Percentiles rank a stretch among this genome's conserved stretches.
phyloP scores from a whole-genome alignment of 192 early-diverging fungal genomes.

The Coemansia reversa region DNA sequence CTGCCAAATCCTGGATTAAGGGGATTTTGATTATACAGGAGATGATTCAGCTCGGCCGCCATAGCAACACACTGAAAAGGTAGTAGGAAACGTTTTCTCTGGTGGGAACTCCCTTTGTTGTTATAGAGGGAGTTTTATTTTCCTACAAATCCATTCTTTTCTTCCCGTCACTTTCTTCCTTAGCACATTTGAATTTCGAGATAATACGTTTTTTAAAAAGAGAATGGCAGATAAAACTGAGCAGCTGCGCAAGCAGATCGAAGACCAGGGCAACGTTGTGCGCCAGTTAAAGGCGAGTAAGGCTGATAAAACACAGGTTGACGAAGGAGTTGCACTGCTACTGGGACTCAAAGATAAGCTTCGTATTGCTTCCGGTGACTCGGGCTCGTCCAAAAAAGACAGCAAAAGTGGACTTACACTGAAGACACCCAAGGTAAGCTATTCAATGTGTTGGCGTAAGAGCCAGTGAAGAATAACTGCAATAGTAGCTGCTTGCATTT shows the following conservation, averaged over 20 bases:
- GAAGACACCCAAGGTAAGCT: constrained; percentile 70
- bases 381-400: constrained; percentile 20
- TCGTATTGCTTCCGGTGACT: constrained; percentile 33
- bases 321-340: constrained; percentile 60
- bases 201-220: neutral
- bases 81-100: no score
- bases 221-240: constrained; percentile 28
- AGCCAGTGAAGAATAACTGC: neutral
- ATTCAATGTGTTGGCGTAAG: neutral
- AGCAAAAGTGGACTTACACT: constrained; percentile 59
- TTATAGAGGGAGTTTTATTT: no score
- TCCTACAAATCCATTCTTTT: no score
- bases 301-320: constrained; percentile 59
- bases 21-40: no score
- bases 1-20: no score
- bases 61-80: no score
- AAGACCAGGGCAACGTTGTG: constrained; percentile 60
- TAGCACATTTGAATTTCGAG: neutral
- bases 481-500: neutral
- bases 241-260: constrained; percentile 53
- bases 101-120: no score
- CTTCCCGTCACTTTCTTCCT: constrained; percentile 6
- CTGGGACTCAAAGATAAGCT: constrained; percentile 64
- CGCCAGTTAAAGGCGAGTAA: constrained; percentile 62
- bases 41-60: no score